phyloP scores from a whole-genome alignment of 768 basidiomycete species.

The Leucosporidium scottii region DNA sequence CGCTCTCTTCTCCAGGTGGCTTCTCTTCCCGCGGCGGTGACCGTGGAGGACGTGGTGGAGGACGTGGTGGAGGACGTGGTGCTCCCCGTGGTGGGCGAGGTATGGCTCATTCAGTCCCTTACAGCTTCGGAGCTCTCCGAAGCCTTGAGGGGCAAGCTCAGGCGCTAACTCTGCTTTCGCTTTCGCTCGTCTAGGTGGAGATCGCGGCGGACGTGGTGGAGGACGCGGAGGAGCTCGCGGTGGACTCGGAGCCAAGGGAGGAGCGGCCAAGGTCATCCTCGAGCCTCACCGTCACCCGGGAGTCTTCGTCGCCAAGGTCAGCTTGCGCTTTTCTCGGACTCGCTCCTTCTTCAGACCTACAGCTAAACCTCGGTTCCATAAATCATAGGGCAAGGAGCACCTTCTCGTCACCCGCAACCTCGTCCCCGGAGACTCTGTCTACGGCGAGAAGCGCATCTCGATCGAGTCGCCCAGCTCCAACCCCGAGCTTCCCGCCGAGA shows the following conservation, averaged over 20 bases:
- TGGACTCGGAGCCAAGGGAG: slow-evolving; percentile 61
- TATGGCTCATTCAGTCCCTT: too few relatives aligned
- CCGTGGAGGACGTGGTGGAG: slow-evolving; percentile 36
- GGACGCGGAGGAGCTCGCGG: slow-evolving; percentile 52
- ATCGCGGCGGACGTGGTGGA: slow-evolving; percentile 36
- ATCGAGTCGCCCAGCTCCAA: slow-evolving; percentile 54
- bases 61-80: slow-evolving; percentile 37
- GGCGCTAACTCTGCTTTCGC: background rate
- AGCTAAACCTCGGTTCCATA: background rate
- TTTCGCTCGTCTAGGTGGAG: background rate
- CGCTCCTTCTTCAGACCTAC: background rate
- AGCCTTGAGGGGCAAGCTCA: slow-evolving; percentile 5
- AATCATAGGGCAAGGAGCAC: slow-evolving; percentile 82
- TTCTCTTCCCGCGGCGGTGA: slow-evolving; percentile 45
- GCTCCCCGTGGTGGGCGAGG: slow-evolving; percentile 3
- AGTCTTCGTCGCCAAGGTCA: slow-evolving; percentile 73
- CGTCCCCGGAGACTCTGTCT: slow-evolving; percentile 93
- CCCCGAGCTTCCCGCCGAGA: slow-evolving; percentile 50
- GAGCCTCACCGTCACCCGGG: slow-evolving; percentile 93
- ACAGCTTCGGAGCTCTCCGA: background rate
- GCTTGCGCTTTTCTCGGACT: background rate
- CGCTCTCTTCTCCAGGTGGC: slow-evolving; percentile 36
- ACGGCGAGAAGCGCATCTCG: slow-evolving; percentile 94
- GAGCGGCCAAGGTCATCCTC: slow-evolving; percentile 80
- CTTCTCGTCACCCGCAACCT: slow-evolving; percentile 96